Evolutionary conservation across 108 stramenopile species (phyloP).

Genomic region (Epithemia pelagica): DNA sequence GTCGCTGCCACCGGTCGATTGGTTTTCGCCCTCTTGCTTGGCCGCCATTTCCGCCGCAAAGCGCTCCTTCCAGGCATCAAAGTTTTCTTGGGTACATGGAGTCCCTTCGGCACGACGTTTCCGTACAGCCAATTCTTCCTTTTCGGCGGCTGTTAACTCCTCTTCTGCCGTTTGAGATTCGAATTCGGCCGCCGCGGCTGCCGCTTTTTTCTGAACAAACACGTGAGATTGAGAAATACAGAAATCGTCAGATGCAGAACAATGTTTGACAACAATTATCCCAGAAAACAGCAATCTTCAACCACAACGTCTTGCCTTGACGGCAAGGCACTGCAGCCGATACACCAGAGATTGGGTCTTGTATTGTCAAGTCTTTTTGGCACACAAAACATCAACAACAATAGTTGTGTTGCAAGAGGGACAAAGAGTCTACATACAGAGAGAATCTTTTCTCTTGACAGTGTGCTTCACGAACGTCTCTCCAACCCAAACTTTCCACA

Average conservation of each 20-base stretch:
- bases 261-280: neutral
- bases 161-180: conserved; percentile 73
- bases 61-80: conserved; percentile 54
- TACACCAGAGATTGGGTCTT: neutral
- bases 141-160: conserved; percentile 69
- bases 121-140: conserved; percentile 73
- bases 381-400: neutral
- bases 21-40: conserved; percentile 17
- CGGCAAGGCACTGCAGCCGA: neutral
- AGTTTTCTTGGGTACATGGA: conserved; percentile 64
- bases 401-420: neutral
- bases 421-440: too few species aligned
- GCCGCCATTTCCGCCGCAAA: conserved; percentile 66
- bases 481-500: too few species aligned
- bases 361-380: neutral
- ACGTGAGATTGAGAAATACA: neutral
- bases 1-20: neutral
- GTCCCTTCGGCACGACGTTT: conserved; percentile 84
- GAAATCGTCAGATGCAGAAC: too few species aligned
- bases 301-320: neutral
- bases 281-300: conserved; percentile 1
- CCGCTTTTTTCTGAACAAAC: conserved; percentile 27
- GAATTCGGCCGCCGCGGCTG: conserved; percentile 27
- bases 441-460: too few species aligned
- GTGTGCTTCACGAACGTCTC: too few species aligned